Evolutionary conservation across 768 basidiomycete species (phyloP), one percentile per base, ranked within the genome.

Genomic region (Pseudohyphozyma bogoriensis): DNA sequence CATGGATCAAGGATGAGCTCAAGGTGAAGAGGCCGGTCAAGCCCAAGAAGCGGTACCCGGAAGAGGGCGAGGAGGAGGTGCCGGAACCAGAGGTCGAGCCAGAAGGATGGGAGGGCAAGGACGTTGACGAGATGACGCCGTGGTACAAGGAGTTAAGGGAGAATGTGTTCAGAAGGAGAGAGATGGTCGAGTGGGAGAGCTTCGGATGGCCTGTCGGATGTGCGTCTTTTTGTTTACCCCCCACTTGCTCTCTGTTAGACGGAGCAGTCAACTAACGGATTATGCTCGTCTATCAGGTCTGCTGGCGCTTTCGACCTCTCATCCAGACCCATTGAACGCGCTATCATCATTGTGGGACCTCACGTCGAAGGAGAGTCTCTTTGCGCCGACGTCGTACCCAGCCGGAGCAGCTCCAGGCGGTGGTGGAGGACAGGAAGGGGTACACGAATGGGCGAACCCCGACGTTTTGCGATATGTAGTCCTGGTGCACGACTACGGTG

Each of bases 271-370:
- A n/a, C n/a, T n/a, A n/a, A n/a, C n/a, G n/a, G n/a, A n/a, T n/a
- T n/a, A n/a, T n/a, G n/a, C n/a, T 16, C 47, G 31, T 3, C 28
- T 28, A n/a, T 8, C 42, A 69, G 68, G 60, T 52, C 24, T 73
- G 12, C 59, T 71, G 54, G 68, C 67, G 26, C 67, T 70, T 29
- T 70, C 71, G 15, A 68, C 72, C n/a, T 46, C 64, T 0, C 58
- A 66, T 47, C 63, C 68, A 9, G 71, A 72, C 49, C 72, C 72
- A 0, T 55, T 73, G 32, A 68, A 66, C 60, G 67, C 71, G 16
- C 66, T 73, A 49, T 61, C 69, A 8, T 10, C n/a, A 5, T 63
- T 73, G 22, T 72, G 68, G 66, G 67, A 68, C 26, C 51, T 55
- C 36, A 59, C 68, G 4, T 66, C 65, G 10, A 62, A 40, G n/a